phyloP scores from a whole-genome alignment of 345 rosid genomes.

The Crucihimalaya himalaica region DNA sequence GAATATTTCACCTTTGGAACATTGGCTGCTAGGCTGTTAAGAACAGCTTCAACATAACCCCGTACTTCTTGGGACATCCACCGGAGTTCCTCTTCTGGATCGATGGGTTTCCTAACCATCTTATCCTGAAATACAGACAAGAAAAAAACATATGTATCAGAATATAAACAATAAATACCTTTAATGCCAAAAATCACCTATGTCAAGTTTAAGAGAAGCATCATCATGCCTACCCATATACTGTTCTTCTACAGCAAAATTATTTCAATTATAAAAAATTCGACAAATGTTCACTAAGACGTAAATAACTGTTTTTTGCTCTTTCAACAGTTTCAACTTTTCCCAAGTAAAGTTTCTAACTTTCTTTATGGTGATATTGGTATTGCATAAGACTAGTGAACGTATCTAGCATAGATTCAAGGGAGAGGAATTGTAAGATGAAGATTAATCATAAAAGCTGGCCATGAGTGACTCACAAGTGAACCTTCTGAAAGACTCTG shows the following conservation, averaged over 20 bases:
- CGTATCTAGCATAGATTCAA: conserved; percentile 1
- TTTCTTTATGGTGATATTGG: conserved; percentile 1
- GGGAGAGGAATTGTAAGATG: not conserved
- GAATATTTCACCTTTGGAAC: conserved; percentile 77
- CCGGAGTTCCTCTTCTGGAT: conserved; percentile 97
- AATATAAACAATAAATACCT: not conserved
- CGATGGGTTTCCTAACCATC: conserved; percentile 87
- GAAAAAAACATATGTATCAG: not conserved
- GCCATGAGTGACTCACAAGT: conserved; percentile 62
- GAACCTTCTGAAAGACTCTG: conserved; percentile 99
- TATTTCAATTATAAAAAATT: not conserved
- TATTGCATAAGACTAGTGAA: not conserved
- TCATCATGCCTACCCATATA: not conserved
- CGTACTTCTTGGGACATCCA: conserved; percentile 99
- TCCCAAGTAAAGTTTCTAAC: not conserved
- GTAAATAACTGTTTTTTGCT: conserved; percentile 1
- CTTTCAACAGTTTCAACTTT: conserved; percentile 3
- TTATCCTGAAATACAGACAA: conserved; percentile 62
- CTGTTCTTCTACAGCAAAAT: not conserved
- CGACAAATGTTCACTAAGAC: conserved; percentile 4
- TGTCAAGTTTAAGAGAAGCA: not conserved
- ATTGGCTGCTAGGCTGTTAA: conserved; percentile 97
- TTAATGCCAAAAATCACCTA: not conserved
- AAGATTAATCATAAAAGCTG: conserved; percentile 8
- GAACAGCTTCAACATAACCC: conserved; percentile 99